Evolutionary conservation across 148 eudicot species (phyloP).

Genomic region (Cornus florida): DNA sequence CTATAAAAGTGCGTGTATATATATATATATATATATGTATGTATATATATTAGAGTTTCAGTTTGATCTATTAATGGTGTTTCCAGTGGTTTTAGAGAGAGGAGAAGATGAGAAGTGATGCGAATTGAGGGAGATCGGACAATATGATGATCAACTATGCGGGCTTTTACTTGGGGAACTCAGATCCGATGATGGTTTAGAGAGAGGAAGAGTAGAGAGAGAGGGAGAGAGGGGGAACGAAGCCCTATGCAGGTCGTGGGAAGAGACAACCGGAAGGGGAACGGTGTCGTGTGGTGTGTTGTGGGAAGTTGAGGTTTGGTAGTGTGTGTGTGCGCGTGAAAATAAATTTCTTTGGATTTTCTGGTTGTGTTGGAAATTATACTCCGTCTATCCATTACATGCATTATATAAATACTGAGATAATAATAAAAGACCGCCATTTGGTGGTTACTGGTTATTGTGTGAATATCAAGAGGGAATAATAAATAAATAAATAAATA

Average conservation of each 20-base stretch:
- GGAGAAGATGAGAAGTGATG: slow-evolving; percentile 4
- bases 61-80: neutral
- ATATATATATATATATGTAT: neutral
- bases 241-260: neutral
- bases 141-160: neutral
- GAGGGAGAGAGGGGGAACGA: slow-evolving; percentile 6
- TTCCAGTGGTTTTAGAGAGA: slow-evolving; percentile 11
- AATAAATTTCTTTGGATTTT: too few relatives aligned
- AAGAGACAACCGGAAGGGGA: neutral
- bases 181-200: slow-evolving; percentile 29
- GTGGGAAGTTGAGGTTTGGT: too few relatives aligned
- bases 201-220: slow-evolving; percentile 4
- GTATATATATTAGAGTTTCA: neutral
- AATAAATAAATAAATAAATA: too few relatives aligned
- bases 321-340: neutral
- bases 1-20: neutral
- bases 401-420: too few relatives aligned
- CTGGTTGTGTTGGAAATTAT: too few relatives aligned
- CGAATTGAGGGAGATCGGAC: slow-evolving; percentile 18
- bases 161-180: slow-evolving; percentile 16
- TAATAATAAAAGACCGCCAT: too few relatives aligned
- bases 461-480: too few relatives aligned
- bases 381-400: too few relatives aligned
- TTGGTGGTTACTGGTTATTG: too few relatives aligned
- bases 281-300: neutral